Evolutionary conservation across 495 filamentous ascomycete species (phyloP).

Genomic region (Poronia punctata): DNA sequence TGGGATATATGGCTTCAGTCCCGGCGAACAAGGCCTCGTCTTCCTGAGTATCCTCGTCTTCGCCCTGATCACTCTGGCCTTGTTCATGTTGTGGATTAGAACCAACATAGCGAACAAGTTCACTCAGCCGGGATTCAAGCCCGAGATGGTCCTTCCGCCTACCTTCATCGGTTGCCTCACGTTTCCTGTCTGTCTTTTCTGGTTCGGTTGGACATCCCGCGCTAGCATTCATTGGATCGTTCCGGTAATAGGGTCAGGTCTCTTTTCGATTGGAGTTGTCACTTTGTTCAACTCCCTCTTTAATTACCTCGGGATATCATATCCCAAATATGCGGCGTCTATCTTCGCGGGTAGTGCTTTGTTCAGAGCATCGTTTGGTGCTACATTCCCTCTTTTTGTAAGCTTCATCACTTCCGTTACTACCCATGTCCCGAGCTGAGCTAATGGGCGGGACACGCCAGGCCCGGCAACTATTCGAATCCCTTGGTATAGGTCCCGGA

Average conservation of each 20-base stretch:
- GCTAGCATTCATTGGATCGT: slow-evolving; percentile 39
- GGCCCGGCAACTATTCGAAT: slow-evolving; percentile 32
- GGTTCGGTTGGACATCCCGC: slow-evolving; percentile 43
- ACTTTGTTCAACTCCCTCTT: slow-evolving; percentile 50
- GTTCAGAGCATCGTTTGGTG: slow-evolving; percentile 38
- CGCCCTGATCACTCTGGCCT: slow-evolving; percentile 14
- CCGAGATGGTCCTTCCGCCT: slow-evolving; percentile 23
- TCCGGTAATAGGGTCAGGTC: slow-evolving; percentile 38
- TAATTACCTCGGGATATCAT: slow-evolving; percentile 33
- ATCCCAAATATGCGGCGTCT: slow-evolving; percentile 35
- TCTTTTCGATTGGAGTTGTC: slow-evolving; percentile 48
- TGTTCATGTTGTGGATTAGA: slow-evolving; percentile 26
- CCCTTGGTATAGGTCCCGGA: slow-evolving; percentile 40
- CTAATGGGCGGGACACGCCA: slow-evolving; percentile 34
- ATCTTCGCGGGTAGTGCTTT: slow-evolving; percentile 43
- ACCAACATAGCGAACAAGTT: slow-evolving; percentile 5
- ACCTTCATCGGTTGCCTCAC: slow-evolving; percentile 33
- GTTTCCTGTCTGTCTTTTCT: slow-evolving; percentile 40
- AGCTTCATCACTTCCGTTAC: slow-evolving; percentile 23
- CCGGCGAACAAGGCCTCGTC: slow-evolving; percentile 26
- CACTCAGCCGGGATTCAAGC: slow-evolving; percentile 10
- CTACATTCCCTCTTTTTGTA: slow-evolving; percentile 41
- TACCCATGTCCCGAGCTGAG: no score
- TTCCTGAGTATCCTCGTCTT: slow-evolving; percentile 24
- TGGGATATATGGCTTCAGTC: slow-evolving; percentile 55